Base-by-base conservation (phyloP, 2,329 filamentous ascomycete genomes). In the Passalora sequoiae region DNA sequence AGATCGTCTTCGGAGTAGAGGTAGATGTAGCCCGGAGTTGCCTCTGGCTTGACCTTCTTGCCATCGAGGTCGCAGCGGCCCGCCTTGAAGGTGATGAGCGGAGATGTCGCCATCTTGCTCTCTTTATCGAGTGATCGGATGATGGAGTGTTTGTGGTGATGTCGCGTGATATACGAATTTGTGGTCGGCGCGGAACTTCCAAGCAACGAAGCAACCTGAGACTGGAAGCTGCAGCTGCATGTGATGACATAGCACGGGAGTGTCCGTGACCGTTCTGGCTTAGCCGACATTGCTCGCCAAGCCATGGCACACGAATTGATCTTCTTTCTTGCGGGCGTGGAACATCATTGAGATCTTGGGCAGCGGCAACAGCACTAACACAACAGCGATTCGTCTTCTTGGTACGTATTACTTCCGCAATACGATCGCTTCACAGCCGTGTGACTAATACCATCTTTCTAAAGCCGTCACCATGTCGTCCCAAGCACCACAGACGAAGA, bases 21-120 rank as follows among this genome's bases (percentile, higher is more conserved):
- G 66, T 94, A 97, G 63, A 97, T 79, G 68, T 94, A 96, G 57
- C 91, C 91, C 4, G 81, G 81, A 6, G 81, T 83, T 20, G 79
- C 71, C 55, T 80, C 75, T 27, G 88, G 80, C 63, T 80, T 85
- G 61, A 94, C 81, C 67, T 83, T 87, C 65, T 74, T 71, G 41
- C 74, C 76, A 50, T 42, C 37, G 45, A 54, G 40, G 40, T 92
- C 82, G 70, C 91, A 97, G 66, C 79, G 80, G 67, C 91, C 91
- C 53, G 91, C 91, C 76, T 95, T 96, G 78, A 97, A 97, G 12
- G 89, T 94, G 65, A 97, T 89, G 62, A 95, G 78, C 22, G 91
- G 89, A 56, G 76, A 67, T 68, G 87, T 81, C 51, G 89, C 87
- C 89, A 95, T 96, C 9, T 4, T 36, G 19, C 17, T 13, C 13